Conservation (phyloP, 2,329 filamentous ascomycete genomes). For the Falciphora oryzae region DNA sequence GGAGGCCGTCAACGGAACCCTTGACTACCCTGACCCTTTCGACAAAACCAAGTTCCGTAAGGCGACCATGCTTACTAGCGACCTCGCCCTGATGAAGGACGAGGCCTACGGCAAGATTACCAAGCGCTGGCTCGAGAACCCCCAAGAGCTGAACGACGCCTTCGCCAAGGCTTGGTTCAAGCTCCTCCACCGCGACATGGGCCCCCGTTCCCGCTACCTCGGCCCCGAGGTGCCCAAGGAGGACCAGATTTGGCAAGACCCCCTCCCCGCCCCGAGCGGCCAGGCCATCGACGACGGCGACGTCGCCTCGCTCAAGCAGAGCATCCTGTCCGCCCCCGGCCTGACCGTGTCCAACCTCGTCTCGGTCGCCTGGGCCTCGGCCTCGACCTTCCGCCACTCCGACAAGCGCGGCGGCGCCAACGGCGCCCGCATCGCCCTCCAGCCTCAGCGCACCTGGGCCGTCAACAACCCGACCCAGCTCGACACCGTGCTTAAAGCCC, state of each 20-base stretch:
- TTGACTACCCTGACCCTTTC: constrained; percentile 62
- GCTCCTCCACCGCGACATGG: constrained; percentile 70
- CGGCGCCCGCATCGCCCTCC: constrained; percentile 65
- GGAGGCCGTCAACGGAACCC: constrained; percentile 59
- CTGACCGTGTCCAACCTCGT: constrained; percentile 54
- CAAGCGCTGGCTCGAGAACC: constrained; percentile 58
- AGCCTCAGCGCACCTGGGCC: constrained; percentile 63
- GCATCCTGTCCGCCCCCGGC: constrained; percentile 51
- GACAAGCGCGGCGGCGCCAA: constrained; percentile 78
- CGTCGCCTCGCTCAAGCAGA: constrained; percentile 55
- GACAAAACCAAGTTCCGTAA: constrained; percentile 61
- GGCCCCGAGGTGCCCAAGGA: constrained; percentile 66
- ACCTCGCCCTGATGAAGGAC: constrained; percentile 63
- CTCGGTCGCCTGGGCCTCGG: constrained; percentile 59
- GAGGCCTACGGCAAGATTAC: constrained; percentile 66
- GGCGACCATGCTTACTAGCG: constrained; percentile 67
- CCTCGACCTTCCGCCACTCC: constrained; percentile 61
- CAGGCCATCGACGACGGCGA: constrained; percentile 53
- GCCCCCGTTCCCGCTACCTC: constrained; percentile 60
- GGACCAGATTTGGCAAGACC: constrained; percentile 64
- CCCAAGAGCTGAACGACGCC: constrained; percentile 58
- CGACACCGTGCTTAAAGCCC: constrained; percentile 47
- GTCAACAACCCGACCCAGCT: constrained; percentile 65
- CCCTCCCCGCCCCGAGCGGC: constrained; percentile 52
- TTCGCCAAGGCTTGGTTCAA: constrained; percentile 70